phyloP scores from a whole-genome alignment of 2,329 filamentous ascomycete genomes.

The Penicillium sp. region DNA sequence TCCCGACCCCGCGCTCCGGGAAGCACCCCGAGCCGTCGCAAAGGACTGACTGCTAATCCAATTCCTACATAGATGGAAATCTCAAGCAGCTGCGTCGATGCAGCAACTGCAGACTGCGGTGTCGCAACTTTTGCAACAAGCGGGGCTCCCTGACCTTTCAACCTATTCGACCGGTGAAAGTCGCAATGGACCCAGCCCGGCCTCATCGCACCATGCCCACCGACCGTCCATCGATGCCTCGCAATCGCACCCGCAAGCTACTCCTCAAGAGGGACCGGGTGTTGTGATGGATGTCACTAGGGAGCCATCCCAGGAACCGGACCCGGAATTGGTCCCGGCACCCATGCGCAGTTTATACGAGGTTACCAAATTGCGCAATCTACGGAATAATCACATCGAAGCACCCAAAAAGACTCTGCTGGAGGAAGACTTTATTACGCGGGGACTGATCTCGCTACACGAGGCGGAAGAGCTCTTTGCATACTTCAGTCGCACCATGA shows the following conservation, averaged over 20 bases:
- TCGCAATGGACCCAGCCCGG: conserved; percentile 28
- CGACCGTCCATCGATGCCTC: conserved; percentile 26
- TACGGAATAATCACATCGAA: conserved; percentile 39
- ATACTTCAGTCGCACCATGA: conserved; percentile 52
- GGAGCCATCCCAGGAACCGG: conserved; percentile 46
- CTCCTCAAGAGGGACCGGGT: conserved; percentile 27
- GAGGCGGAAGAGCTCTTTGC: conserved; percentile 54
- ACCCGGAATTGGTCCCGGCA: conserved; percentile 46
- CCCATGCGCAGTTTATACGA: conserved; percentile 57
- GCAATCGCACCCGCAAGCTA: conserved; percentile 32
- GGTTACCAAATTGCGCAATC: conserved; percentile 50
- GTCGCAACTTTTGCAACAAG: conserved; percentile 45
- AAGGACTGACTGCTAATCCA: not conserved
- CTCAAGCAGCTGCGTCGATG: conserved; percentile 42
- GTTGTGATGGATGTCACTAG: conserved; percentile 45
- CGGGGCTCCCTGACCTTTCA: conserved; percentile 43
- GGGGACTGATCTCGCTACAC: conserved; percentile 46
- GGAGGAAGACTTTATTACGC: conserved; percentile 52
- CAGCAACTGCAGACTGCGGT: conserved; percentile 47
- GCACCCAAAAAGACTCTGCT: conserved; percentile 39
- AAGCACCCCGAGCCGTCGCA: not conserved
- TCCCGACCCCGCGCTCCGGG: not conserved
- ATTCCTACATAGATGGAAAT: conserved; percentile 44
- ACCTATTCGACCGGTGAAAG: conserved; percentile 34
- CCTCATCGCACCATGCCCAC: conserved; percentile 28